These are phyloP conservation scores for Cryptococcus wingfieldii DNA, from an alignment of 1,284 basidiomycete genomes.

Conservation along the genomic window DNA sequence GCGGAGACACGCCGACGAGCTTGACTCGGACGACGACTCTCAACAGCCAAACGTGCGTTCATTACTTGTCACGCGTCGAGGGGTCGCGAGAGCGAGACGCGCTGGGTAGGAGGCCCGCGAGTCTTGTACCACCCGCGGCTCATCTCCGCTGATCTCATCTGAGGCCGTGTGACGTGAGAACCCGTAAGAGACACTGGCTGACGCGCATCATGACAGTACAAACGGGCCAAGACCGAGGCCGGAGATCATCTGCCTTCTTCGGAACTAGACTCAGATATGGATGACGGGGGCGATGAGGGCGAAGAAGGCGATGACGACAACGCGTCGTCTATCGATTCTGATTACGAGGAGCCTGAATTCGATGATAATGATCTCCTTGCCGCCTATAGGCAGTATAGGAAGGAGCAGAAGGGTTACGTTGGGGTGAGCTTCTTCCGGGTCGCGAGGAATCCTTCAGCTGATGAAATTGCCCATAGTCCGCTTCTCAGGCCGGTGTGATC, in stretches of 20 bases:
- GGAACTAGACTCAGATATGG: neutral
- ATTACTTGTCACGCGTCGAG: neutral
- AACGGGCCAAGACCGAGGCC: neutral
- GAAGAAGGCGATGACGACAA: neutral
- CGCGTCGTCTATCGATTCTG: neutral
- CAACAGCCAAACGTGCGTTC: neutral
- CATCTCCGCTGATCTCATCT: neutral
- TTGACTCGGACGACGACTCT: neutral
- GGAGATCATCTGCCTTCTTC: neutral
- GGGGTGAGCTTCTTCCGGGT: constrained; percentile 7
- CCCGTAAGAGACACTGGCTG: neutral
- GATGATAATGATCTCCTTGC: constrained; percentile 10
- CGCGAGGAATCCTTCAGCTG: neutral
- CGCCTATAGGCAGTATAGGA: constrained; percentile 7
- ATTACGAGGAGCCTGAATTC: constrained; percentile 34
- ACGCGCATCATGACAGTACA: neutral
- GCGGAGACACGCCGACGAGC: neutral
- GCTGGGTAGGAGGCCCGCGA: neutral
- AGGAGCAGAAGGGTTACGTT: constrained; percentile 8
- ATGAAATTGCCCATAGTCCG: constrained; percentile 34
- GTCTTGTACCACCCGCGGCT: neutral
- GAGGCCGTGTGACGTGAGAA: neutral
- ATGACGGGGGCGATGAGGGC: neutral
- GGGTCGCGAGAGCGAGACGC: neutral
- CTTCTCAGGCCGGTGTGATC: constrained; percentile 81